Evolutionary conservation across 169 alveolate species (phyloP).

Genomic region (Babesia bigemina): DNA sequence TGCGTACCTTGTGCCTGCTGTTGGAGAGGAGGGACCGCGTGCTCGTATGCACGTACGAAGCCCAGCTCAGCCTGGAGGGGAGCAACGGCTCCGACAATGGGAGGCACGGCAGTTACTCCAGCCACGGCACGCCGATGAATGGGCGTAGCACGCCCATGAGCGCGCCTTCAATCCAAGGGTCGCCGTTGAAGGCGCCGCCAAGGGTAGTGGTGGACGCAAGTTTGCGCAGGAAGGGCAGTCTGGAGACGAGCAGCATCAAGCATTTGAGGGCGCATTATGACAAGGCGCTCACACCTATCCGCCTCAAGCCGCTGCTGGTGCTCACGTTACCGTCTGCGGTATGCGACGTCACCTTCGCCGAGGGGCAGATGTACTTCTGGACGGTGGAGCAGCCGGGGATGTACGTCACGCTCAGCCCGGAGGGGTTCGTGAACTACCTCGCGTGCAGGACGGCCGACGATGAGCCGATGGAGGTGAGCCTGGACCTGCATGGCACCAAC

Average conservation of each 20-base stretch:
- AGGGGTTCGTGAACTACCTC: conserved; percentile 52
- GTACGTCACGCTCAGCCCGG: conserved; percentile 47
- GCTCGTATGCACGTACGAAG: conserved; percentile 35
- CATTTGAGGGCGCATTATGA: conserved; percentile 5
- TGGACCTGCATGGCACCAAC: conserved; percentile 55
- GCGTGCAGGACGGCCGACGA: not conserved
- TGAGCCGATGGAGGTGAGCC: not conserved
- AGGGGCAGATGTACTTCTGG: conserved; percentile 62
- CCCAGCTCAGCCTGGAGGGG: not conserved
- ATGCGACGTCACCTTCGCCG: conserved; percentile 10
- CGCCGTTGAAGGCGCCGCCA: not conserved
- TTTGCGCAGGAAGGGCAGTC: not conserved
- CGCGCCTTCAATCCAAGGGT: not conserved
- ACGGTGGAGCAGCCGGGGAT: conserved; percentile 47
- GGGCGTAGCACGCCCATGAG: conserved; percentile 7
- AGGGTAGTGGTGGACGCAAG: not conserved
- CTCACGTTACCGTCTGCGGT: conserved; percentile 46
- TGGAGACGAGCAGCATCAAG: not conserved
- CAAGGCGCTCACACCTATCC: not conserved
- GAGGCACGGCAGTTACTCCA: not conserved
- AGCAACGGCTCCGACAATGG: not conserved
- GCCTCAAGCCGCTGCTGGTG: conserved; percentile 13
- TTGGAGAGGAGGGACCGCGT: conserved; percentile 42
- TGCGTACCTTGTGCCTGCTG: conserved; percentile 31
- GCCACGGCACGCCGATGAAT: not conserved